Conservation (phyloP, 805 yeast species). For the Candida ipomoeae region DNA sequence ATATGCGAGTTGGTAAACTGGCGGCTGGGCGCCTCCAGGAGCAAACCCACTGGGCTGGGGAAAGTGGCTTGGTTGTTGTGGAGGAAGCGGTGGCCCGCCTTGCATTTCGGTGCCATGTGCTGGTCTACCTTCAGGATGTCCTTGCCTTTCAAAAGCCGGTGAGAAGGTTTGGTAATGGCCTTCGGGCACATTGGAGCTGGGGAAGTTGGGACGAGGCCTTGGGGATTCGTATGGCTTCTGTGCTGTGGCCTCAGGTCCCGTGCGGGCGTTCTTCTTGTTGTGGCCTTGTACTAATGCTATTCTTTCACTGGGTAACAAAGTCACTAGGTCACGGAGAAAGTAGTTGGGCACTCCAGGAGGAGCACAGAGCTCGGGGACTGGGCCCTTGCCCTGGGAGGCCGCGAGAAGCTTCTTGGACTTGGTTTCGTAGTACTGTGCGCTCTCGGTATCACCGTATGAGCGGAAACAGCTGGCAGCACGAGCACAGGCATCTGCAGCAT, state of each 20-base stretch:
- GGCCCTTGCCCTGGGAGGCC: constrained; percentile 41
- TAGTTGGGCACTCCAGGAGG: constrained; percentile 47
- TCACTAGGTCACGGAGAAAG: constrained; percentile 40
- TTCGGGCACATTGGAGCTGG: constrained; percentile 2
- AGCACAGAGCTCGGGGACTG: constrained; percentile 41
- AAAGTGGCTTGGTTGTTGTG: constrained; percentile 8
- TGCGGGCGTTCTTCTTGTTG: constrained; percentile 9
- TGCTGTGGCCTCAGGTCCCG: constrained; percentile 7
- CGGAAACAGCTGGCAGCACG: constrained; percentile 50
- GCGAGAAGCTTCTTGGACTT: constrained; percentile 41
- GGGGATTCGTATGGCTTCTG: constrained; percentile 6
- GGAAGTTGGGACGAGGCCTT: constrained; percentile 10
- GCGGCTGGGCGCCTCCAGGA: constrained; percentile 7
- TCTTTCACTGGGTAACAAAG: constrained; percentile 39
- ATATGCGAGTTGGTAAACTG: constrained; percentile 6
- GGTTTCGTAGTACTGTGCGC: constrained; percentile 40
- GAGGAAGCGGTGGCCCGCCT: constrained; percentile 7
- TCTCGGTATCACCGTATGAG: constrained; percentile 41
- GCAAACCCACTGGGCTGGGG: constrained; percentile 2
- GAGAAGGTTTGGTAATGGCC: constrained; percentile 5
- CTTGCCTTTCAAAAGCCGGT: constrained; percentile 1
- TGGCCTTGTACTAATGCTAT: constrained; percentile 34
- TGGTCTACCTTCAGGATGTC: constrained; percentile 3
- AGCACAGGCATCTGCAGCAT: constrained; percentile 57
- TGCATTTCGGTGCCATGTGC: constrained; percentile 1